Base-by-base conservation (phyloP, 2,329 filamentous ascomycete species). In the Ascochyta viciae-villosae region DNA sequence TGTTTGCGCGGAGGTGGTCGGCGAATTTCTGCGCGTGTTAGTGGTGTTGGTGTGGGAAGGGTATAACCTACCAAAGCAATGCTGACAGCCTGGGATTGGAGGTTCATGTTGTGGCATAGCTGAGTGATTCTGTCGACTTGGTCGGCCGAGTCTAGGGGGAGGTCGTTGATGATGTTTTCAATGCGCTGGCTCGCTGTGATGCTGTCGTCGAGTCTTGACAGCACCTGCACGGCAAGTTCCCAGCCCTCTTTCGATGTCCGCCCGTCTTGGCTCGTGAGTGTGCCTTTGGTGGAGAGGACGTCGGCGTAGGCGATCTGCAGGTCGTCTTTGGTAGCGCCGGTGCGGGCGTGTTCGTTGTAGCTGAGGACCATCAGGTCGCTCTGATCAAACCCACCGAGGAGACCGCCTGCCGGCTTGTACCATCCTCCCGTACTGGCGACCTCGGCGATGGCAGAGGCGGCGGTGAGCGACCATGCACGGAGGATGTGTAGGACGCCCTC, bases 331-430 rank as follows among this genome's bases (percentile, higher is more conserved):
- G 88, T 87, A 7, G 91, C 82, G 6, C 71, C 67, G 29, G 60
- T 65, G 15, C 55, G 65, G 41, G 62, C 60, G 45, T 70, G 63
- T 47, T 70, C 70, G 46, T 60, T 71, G 80, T 85, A 81, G 39
- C 91, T 92, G 12, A 98, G 80, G 9, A 97, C 85, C 78, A 95
- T 90, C 40, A 97, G 79, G 69, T 97, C 93, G 60, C 92, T 89
- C 76, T 90, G 86, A 67, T 93, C 92, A 53, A 96, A 85, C 23
- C 87, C 88, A 33, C 86, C 83, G 64, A 90, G 83, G 42, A 87
- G 76, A 24, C 82, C 81, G 15, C 72, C 65, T 6, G 67, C 56
- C 23, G 60, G 65, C 23, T 89, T 87, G 40, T 97, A 82, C 94
- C 94, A 98, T 40, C 88, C 87, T 8, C 89, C 92, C 24, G 91